Percentiles rank a stretch among this genome's conserved stretches.
phyloP scores from a whole-genome alignment of 768 basidiomycete genomes.

The Suillus tomentosus region DNA sequence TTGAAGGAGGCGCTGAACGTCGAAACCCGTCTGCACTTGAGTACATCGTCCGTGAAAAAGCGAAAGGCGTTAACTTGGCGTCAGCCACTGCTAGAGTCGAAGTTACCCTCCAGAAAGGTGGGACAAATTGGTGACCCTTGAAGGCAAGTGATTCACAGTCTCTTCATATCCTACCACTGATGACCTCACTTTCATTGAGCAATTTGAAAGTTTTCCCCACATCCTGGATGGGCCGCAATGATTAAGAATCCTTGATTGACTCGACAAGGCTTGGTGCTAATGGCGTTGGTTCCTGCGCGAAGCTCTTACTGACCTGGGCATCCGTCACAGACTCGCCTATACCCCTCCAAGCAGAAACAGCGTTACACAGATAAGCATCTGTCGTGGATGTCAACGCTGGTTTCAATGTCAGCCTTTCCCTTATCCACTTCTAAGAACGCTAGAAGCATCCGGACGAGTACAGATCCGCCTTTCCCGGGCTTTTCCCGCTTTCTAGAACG shows the following conservation, averaged over 20 bases:
- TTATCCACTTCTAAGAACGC: not conserved
- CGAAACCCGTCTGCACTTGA: not conserved
- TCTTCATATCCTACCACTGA: not conserved
- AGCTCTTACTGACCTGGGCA: not conserved
- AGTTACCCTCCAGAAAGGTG: not conserved
- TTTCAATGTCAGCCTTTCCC: not conserved
- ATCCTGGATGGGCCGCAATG: not conserved
- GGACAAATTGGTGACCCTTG: not conserved
- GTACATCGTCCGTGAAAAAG: not conserved
- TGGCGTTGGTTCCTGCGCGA: not conserved
- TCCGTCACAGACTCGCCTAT: not conserved
- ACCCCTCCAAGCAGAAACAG: no score
- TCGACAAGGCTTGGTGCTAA: not conserved
- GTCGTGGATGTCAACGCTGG: not conserved
- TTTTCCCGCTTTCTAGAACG: not conserved
- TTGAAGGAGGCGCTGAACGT: not conserved
- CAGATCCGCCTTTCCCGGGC: not conserved
- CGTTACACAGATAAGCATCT: not conserved
- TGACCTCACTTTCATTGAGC: not conserved
- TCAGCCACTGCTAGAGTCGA: not conserved
- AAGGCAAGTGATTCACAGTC: not conserved
- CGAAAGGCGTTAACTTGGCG: not conserved
- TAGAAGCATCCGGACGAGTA: not conserved
- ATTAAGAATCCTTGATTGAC: not conserved
- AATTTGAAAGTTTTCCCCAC: not conserved